Evolutionary conservation across 768 basidiomycete genomes (phyloP), one percentile per base, ranked within the genome.

Genomic region (Russula ochroleuca): DNA sequence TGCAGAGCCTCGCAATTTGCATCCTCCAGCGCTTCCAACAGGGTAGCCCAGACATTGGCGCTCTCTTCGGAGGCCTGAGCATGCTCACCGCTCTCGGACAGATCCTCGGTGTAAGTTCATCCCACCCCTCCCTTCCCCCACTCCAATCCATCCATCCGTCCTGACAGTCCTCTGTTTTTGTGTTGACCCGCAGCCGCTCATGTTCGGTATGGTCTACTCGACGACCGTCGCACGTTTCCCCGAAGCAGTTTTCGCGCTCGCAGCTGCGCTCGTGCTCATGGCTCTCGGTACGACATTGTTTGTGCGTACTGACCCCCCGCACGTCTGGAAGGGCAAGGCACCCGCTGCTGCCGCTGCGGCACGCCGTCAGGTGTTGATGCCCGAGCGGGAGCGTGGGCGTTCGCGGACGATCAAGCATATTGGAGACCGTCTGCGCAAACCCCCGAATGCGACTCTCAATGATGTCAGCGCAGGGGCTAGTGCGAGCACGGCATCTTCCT

Each of bases 1-100:
- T 83, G 57, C 86, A 90, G 64, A 88, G 87, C n/a, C 77, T 92
- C 10, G 90, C 88, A 0, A 76, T 91, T 5, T 87, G 83, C 68
- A 78, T 88, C n/a, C 65, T 82, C n/a, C 77, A 79, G 63, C 69
- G 65, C 60, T 63, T 55, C 49, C 72, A 71, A 40, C 73, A 75
- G 23, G 77, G 78, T 7, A 71, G 69, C 33, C 71, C 75, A 43
- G 72, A 73, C 8, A 65, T 70, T 1, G 90, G 89, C 0, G 79
- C 83, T 23, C 70, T 92, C 41, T 89, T 92, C 59, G 88, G 88
- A 15, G 87, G 87, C 1, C 76, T 91, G 61, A 85, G 87, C 2
- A 81, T 88, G 17, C 71, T 91, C 48, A 82, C 84, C 58, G 86
- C 89, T 0, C 72, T 85, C 10, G 84, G 84, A 0, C 85, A 86